Base-by-base conservation (phyloP, 768 basidiomycete species). In the Sarcomyxa edulis region DNA sequence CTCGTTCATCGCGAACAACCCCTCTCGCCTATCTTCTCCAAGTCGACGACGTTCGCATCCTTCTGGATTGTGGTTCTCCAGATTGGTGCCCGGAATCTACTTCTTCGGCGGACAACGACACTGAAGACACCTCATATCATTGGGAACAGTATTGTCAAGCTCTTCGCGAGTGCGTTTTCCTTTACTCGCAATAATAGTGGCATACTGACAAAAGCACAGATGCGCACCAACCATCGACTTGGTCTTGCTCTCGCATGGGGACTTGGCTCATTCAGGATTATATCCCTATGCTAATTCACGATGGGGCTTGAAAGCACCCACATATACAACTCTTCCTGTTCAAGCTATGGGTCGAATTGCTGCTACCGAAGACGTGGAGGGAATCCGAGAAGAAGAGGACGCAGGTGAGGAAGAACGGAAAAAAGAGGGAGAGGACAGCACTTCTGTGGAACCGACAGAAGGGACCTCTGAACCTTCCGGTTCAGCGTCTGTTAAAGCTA, bases 301-400 rank as follows among this genome's bases (percentile, higher is more conserved):
- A 56, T 93, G 90, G 84, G 83, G 82, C 15, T 71, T 98, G 28
- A 83, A 75, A 43, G 93, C 93, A 15, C 91, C 93, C 3, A 81
- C 92, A 14, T 99, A 98, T 57, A 86, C 89, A 0, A 95, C 94
- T 2, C 75, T 97, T 19, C 95, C 95, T 25, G 92, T 96, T 0
- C 90, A 94, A 49, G 91, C 94, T 39, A 95, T 93, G 84, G 95
- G 88, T 4, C 74, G 90, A 23, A 89, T 97, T 29, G 90, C 90
- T 11, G 84, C 87, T 2, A 75, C 84, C 5, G 91, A 97, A 59
- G 93, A 96, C 51, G 74, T 84, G 1, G 89, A 93, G 49, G 79
- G 81, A 10, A 72, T 91, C 12, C 70, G 84, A 29, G 81, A 83
- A 31, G 84, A 91, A 54, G 74, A 87, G 49, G 77, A 82, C 42